These are phyloP conservation scores for Zygoascus bituminiphila DNA, from an alignment of 805 yeast species.

Conservation along the genomic window DNA sequence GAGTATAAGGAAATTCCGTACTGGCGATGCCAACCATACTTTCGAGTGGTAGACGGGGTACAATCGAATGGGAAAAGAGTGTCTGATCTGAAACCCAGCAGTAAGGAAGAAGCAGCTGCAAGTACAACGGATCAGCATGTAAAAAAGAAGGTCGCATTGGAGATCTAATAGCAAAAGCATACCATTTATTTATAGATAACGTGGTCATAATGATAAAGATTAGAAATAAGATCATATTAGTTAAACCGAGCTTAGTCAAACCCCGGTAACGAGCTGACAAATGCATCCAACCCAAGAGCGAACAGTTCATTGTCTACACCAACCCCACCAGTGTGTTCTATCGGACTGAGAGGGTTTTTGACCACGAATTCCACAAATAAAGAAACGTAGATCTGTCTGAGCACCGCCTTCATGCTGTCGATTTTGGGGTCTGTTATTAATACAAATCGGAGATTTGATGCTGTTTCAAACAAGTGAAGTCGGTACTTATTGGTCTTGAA, in stretches of 20 bases:
- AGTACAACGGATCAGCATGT: conserved; percentile 6
- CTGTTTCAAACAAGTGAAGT: conserved; percentile 72
- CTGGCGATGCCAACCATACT: conserved; percentile 96
- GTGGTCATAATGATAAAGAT: background rate
- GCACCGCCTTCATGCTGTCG: conserved; percentile 45
- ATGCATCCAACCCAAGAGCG: conserved; percentile 46
- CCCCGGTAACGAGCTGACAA: conserved; percentile 29
- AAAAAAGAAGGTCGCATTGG: background rate
- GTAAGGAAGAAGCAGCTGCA: conserved; percentile 2
- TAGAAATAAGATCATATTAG: background rate
- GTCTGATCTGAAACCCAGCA: background rate
- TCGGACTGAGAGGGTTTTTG: conserved; percentile 50
- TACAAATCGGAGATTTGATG: conserved; percentile 69
- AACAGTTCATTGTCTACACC: conserved; percentile 52
- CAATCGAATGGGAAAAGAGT: conserved; percentile 24
- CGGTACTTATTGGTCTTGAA: conserved; percentile 59
- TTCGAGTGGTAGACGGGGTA: conserved; percentile 80
- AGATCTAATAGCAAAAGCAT: background rate
- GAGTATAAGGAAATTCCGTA: conserved; percentile 73
- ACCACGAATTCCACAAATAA: conserved; percentile 54
- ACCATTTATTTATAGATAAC: background rate
- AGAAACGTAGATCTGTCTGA: conserved; percentile 52
- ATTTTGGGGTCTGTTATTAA: conserved; percentile 58
- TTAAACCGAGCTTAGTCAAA: conserved; percentile 14
- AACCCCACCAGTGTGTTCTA: conserved; percentile 46